phyloP scores from a whole-genome alignment of 352 stramenopile genomes.

The Phytophthora macrochlamydospora region DNA sequence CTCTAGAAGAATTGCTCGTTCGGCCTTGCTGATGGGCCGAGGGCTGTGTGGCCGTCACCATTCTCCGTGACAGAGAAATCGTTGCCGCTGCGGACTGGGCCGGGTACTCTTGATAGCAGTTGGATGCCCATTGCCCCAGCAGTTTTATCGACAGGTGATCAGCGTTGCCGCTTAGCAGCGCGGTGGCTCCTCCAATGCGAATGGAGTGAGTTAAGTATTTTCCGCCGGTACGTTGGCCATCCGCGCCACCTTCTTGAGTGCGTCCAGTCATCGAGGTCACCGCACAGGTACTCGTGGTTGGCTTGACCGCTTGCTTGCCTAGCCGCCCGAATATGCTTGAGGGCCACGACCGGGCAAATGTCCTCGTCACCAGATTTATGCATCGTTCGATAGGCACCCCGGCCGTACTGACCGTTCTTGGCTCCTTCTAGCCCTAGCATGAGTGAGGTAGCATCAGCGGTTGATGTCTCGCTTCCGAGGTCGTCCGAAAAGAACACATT shows the following conservation, averaged over 20 bases:
- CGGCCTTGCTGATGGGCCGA: background rate
- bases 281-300: conserved; percentile 3
- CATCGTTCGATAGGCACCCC: conserved; percentile 21
- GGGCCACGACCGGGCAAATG: conserved; percentile 13
- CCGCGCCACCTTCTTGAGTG: conserved; percentile 1
- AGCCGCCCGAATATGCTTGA: conserved; percentile 1
- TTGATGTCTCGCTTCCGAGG: background rate
- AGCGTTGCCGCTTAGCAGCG: conserved; percentile 3
- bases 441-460: conserved; percentile 4
- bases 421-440: conserved; percentile 12
- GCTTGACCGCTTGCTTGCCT: background rate
- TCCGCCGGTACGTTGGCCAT: conserved; percentile 1
- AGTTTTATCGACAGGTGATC: conserved; percentile 2
- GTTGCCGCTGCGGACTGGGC: conserved; percentile 6
- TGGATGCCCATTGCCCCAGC: conserved; percentile 5
- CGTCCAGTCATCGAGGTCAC: background rate
- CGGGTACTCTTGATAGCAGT: conserved; percentile 19
- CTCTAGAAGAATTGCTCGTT: conserved; percentile 13
- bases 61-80: background rate
- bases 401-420: conserved; percentile 30
- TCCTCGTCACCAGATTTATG: conserved; percentile 3
- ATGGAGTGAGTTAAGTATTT: conserved; percentile 15
- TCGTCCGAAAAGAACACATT: conserved; percentile 20
- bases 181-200: conserved; percentile 2
- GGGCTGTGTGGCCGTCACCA: background rate